Conservation (phyloP, 2,329 filamentous ascomycete genomes). For the Diaporthe sp. region DNA sequence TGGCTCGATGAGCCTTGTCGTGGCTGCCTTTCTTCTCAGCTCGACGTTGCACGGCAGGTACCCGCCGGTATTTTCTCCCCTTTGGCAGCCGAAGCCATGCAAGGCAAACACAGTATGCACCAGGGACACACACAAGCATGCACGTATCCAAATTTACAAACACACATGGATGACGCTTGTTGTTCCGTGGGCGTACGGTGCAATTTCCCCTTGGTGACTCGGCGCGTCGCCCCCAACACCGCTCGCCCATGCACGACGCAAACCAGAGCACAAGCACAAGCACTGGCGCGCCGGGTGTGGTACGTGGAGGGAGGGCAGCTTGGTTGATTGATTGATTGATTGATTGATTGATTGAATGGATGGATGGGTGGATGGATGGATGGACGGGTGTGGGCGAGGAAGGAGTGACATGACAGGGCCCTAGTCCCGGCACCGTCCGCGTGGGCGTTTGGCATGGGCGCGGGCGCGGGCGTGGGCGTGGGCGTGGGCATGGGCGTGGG, state of each 20-base stretch:
- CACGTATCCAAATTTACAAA: background rate
- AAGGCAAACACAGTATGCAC: background rate
- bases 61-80: background rate
- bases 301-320: background rate
- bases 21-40: slow-evolving; percentile 16
- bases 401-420: slow-evolving; percentile 11
- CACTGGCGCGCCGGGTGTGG: background rate
- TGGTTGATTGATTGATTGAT: too few species aligned
- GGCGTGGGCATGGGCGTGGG: too few species aligned
- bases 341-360: too few species aligned
- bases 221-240: background rate
- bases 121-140: background rate
- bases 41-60: background rate
- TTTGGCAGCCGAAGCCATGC: slow-evolving; percentile 6
- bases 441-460: slow-evolving; percentile 6
- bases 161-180: slow-evolving; percentile 16
- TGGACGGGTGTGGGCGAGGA: background rate
- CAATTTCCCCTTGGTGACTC: background rate
- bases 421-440: slow-evolving; percentile 22
- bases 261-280: background rate
- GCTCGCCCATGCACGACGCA: background rate
- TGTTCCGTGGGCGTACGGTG: background rate
- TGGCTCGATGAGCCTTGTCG: background rate
- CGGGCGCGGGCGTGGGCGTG: too few species aligned
- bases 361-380: background rate